Evolutionary conservation across 2,329 filamentous ascomycete species (phyloP).

Genomic region (Colletotrichum sp.): DNA sequence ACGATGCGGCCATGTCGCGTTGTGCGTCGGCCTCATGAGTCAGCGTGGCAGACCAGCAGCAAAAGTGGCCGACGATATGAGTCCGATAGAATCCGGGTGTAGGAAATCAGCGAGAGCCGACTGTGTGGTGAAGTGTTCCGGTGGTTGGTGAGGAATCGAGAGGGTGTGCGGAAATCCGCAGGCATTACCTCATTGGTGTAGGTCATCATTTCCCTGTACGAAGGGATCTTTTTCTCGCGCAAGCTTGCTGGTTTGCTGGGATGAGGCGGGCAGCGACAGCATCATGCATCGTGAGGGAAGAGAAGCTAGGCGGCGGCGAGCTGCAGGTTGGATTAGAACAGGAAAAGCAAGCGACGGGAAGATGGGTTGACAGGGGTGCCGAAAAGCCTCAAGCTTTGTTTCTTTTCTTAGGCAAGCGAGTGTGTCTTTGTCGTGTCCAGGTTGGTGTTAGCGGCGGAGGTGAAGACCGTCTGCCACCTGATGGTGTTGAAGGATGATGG

Average conservation of each 20-base stretch:
- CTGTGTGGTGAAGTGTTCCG: neutral
- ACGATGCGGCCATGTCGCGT: neutral
- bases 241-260: neutral
- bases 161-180: neutral
- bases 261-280: neutral
- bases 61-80: neutral
- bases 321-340: neutral
- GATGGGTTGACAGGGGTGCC: neutral
- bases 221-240: neutral
- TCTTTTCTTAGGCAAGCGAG: slow-evolving; percentile 5
- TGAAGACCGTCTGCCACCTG: neutral
- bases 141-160: neutral
- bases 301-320: neutral
- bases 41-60: neutral
- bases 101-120: neutral
- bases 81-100: neutral
- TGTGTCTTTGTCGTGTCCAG: neutral
- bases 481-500: neutral
- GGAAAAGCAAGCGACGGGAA: neutral
- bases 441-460: neutral
- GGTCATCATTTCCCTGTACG: neutral
- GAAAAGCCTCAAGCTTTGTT: slow-evolving; percentile 1
- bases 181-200: neutral
- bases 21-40: neutral
- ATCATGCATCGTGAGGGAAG: slow-evolving; percentile 2